phyloP scores from a whole-genome alignment of 2,329 filamentous ascomycete species.

The Arthroderma sp. region DNA sequence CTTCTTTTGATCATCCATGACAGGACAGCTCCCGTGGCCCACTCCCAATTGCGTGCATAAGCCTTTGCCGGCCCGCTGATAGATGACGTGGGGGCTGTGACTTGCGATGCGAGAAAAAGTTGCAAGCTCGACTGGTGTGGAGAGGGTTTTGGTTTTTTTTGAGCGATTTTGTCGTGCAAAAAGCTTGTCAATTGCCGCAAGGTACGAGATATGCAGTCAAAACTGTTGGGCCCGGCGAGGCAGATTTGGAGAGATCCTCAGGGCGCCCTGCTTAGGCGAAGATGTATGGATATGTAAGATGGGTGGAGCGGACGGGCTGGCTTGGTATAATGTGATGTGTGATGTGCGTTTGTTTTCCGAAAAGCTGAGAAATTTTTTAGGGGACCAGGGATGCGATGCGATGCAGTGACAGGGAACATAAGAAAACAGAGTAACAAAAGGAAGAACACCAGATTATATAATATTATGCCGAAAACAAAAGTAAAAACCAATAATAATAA shows the following conservation, averaged over 20 bases:
- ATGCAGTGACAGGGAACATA: slow-evolving; percentile 4
- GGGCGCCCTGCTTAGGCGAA: background rate
- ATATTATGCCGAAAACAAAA: slow-evolving; percentile 1
- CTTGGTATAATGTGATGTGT: background rate
- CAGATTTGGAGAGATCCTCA: slow-evolving; percentile 1
- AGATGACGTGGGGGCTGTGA: background rate
- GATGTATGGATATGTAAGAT: background rate
- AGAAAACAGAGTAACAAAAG: no score
- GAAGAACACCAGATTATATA: slow-evolving; percentile 1
- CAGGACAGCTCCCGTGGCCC: background rate
- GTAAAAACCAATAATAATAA: background rate
- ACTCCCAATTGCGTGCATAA: slow-evolving; percentile 1
- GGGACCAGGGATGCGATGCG: background rate
- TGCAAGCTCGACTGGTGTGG: no score
- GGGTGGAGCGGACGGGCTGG: background rate
- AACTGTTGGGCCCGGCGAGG: background rate
- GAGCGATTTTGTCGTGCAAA: background rate
- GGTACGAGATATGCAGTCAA: background rate
- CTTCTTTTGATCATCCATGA: background rate
- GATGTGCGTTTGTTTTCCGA: slow-evolving; percentile 3
- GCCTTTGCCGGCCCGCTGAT: background rate
- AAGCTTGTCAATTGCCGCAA: slow-evolving; percentile 1
- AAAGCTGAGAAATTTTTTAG: background rate
- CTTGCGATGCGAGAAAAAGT: no score
- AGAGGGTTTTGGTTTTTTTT: background rate